These are phyloP conservation scores for Jackrogersella minutella DNA, from an alignment of 495 filamentous ascomycete species.

Conservation along the genomic window DNA sequence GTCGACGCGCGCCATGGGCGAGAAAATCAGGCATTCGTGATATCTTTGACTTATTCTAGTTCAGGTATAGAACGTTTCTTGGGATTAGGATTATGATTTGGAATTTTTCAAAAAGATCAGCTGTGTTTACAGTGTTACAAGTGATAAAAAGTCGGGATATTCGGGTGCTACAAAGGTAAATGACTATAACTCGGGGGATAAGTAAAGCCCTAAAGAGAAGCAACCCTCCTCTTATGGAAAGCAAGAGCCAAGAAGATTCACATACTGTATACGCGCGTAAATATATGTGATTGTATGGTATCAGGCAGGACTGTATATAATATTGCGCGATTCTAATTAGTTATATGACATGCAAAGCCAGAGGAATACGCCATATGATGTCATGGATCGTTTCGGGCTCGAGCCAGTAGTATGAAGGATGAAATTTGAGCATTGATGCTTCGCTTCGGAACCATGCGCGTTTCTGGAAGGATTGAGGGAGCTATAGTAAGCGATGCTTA, in stretches of 20 bases:
- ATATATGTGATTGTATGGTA: background rate
- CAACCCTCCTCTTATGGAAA: slow-evolving; percentile 3
- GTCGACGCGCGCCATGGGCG: slow-evolving; percentile 1
- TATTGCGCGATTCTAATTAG: background rate
- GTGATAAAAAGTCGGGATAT: background rate
- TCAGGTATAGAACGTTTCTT: background rate
- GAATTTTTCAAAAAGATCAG: slow-evolving; percentile 5
- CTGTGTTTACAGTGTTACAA: background rate
- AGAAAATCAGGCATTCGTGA: background rate
- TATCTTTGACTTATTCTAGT: background rate
- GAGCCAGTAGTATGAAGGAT: background rate
- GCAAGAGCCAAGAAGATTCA: background rate
- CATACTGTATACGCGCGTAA: background rate
- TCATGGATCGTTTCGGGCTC: slow-evolving; percentile 7
- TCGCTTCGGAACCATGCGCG: background rate
- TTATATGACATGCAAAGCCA: background rate
- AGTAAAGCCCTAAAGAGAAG: background rate
- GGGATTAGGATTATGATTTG: background rate
- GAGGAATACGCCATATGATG: slow-evolving; percentile 24
- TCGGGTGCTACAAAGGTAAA: background rate
- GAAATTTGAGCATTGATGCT: background rate
- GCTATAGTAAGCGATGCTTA: slow-evolving; percentile 31
- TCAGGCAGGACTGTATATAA: background rate
- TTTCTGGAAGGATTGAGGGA: slow-evolving; percentile 12
- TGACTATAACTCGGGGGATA: background rate